Evolutionary conservation across 306 rosid species (phyloP).

Genomic region (Cucurbita pepo): DNA sequence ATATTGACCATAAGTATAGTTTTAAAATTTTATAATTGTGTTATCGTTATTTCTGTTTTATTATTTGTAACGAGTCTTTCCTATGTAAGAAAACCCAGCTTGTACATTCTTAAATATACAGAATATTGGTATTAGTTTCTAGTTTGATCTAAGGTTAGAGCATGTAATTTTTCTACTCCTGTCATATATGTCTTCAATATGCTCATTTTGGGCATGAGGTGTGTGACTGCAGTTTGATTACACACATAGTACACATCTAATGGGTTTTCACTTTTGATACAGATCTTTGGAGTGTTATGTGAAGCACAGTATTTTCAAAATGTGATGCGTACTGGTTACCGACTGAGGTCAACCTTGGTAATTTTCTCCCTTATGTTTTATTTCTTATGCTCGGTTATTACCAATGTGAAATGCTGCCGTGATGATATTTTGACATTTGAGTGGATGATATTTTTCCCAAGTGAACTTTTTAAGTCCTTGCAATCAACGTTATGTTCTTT

Average conservation of each 20-base stretch:
- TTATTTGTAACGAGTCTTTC: not conserved
- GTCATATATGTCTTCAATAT: not conserved
- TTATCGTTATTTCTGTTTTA: not conserved
- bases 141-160: not conserved
- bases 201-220: not conserved
- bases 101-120: not conserved
- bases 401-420: not conserved
- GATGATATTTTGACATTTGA: not conserved
- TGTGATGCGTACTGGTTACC: conserved; percentile 84
- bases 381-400: not conserved
- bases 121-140: not conserved
- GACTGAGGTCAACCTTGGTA: conserved; percentile 86
- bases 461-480: not conserved
- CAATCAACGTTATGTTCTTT: not conserved
- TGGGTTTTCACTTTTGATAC: not conserved
- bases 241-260: not conserved
- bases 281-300: conserved; percentile 67
- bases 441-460: not conserved
- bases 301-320: conserved; percentile 99
- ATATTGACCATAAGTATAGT: not conserved
- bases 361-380: not conserved
- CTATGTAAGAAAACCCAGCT: not conserved
- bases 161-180: not conserved
- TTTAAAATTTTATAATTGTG: not conserved
- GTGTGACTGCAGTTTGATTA: not conserved